Percentiles rank a stretch among this genome's conserved stretches.
Conservation (phyloP, 2,329 filamentous ascomycete genomes). For the Colletotrichum sp. region DNA sequence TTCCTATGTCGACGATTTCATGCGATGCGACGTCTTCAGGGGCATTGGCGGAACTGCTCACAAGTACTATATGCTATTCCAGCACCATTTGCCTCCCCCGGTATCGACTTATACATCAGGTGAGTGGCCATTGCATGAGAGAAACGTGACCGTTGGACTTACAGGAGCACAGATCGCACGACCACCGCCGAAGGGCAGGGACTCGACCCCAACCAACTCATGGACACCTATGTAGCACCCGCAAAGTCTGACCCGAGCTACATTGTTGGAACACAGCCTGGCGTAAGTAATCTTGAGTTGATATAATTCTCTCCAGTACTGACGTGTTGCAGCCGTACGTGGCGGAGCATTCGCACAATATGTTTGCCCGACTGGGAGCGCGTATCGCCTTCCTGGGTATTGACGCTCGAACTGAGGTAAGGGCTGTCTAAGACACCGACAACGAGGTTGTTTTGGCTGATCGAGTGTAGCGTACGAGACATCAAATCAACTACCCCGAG, state of each 20-base stretch:
- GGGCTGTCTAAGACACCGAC: background rate
- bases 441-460: background rate
- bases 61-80: conserved; percentile 98
- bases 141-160: conserved; percentile 29
- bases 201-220: conserved; percentile 73
- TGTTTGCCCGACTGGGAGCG: conserved; percentile 84
- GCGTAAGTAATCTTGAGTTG: conserved; percentile 64
- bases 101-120: conserved; percentile 85
- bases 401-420: conserved; percentile 88
- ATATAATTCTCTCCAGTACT: conserved; percentile 56
- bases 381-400: conserved; percentile 86
- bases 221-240: conserved; percentile 73
- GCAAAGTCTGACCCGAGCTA: conserved; percentile 70
- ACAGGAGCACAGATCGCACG: conserved; percentile 22
- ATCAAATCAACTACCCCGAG: conserved; percentile 93
- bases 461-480: conserved; percentile 72
- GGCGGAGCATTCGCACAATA: conserved; percentile 82
- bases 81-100: conserved; percentile 90
- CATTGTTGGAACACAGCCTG: conserved; percentile 78
- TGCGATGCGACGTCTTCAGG: conserved; percentile 89
- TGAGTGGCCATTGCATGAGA: conserved; percentile 27
- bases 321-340: conserved; percentile 78
- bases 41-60: conserved; percentile 91
- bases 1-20: conserved; percentile 92
- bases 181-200: conserved; percentile 40